Conservation (phyloP, 2,329 filamentous ascomycete genomes). For the Colletotrichum sp. region DNA sequence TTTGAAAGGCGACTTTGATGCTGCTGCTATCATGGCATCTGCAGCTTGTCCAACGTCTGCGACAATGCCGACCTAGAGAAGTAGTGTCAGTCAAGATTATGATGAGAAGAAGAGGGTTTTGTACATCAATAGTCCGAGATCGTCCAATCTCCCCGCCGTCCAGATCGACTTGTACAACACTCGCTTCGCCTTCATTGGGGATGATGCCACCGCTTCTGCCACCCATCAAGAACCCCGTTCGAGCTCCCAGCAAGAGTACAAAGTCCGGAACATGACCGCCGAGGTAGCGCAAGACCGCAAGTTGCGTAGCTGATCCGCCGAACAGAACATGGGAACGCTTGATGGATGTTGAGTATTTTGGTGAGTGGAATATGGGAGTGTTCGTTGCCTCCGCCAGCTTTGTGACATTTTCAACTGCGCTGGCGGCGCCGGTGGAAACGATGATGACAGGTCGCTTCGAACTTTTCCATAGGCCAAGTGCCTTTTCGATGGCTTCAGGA, state of each 20-base stretch:
- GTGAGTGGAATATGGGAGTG: conserved; percentile 1
- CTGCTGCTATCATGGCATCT: neutral
- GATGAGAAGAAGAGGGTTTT: neutral
- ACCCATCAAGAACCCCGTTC: neutral
- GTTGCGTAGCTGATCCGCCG: neutral
- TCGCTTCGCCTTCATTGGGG: neutral
- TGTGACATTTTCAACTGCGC: neutral
- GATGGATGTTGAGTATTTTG: conserved; percentile 1
- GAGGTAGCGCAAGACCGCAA: neutral
- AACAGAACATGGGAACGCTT: neutral
- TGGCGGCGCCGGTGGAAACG: conserved; percentile 1
- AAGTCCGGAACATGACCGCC: neutral
- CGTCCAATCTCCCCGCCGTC: conserved; percentile 3
- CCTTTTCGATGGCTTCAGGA: neutral
- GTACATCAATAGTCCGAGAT: neutral
- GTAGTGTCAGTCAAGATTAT: neutral
- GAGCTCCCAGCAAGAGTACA: neutral
- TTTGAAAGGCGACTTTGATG: neutral
- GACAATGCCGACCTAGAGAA: neutral
- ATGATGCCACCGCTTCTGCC: neutral
- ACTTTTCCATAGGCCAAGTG: neutral
- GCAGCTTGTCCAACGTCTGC: neutral
- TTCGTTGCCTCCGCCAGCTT: neutral
- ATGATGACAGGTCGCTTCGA: neutral
- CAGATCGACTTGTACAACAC: neutral